Evolutionary conservation across 1,139 yeast species (phyloP).

Genomic region (Eremothecium cymbalariae): DNA sequence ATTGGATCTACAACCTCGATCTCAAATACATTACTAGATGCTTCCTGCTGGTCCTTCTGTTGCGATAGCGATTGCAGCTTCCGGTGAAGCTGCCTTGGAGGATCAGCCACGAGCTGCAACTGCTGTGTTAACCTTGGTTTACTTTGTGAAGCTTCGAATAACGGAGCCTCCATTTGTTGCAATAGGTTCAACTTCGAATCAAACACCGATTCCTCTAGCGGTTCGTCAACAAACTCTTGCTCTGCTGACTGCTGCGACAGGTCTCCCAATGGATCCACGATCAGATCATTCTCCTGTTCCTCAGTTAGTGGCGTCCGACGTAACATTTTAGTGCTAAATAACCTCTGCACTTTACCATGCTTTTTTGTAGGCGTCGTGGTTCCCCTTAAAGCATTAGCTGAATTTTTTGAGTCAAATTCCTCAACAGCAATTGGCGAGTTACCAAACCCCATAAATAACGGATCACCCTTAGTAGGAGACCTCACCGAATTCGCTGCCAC

Average conservation of each 20-base stretch:
- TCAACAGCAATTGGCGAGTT: conserved; percentile 6
- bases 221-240: conserved; percentile 22
- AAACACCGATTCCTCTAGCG: not conserved
- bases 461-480: conserved; percentile 18
- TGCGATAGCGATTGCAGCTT: not conserved
- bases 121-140: too few relatives aligned
- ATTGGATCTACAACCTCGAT: conserved; percentile 84
- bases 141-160: conserved; percentile 19
- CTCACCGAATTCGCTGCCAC: conserved; percentile 8
- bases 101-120: too few relatives aligned
- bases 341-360: conserved; percentile 18
- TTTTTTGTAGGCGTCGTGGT: conserved; percentile 7
- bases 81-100: too few relatives aligned
- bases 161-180: conserved; percentile 24
- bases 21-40: conserved; percentile 35
- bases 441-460: conserved; percentile 20
- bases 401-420: conserved; percentile 7
- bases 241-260: conserved; percentile 15
- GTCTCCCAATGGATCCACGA: conserved; percentile 25
- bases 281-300: conserved; percentile 7
- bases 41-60: conserved; percentile 5
- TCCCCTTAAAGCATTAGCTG: not conserved
- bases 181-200: conserved; percentile 12
- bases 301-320: conserved; percentile 22
- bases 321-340: conserved; percentile 23